A percentile compares a stretch with the other conserved stretches of the same genome.
Evolutionary conservation across 495 filamentous ascomycete genomes (phyloP).

Genomic region (Sphaerosporella brunnea): DNA sequence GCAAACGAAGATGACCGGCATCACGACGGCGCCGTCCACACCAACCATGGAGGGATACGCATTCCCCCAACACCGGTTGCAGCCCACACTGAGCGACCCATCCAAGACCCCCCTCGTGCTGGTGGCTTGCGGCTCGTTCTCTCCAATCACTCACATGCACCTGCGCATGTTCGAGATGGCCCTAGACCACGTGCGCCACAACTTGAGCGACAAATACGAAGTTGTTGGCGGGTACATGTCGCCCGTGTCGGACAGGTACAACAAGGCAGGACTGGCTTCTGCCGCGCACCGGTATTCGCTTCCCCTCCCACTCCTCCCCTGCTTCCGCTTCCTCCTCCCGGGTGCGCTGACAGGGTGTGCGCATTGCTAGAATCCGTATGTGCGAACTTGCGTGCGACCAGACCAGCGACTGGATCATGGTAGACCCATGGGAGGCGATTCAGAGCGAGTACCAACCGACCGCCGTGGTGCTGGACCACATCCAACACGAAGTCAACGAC

Average conservation of each 20-base stretch:
- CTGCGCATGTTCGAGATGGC: slow-evolving; percentile 92
- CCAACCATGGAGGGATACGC: slow-evolving; percentile 33
- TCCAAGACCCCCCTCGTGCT: slow-evolving; percentile 63
- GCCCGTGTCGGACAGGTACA: slow-evolving; percentile 72
- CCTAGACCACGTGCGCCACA: slow-evolving; percentile 48
- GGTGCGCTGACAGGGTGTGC: not conserved
- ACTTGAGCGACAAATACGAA: slow-evolving; percentile 60
- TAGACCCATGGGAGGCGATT: slow-evolving; percentile 62
- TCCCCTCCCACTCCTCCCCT: not conserved
- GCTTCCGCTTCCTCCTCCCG: not conserved
- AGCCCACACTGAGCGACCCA: slow-evolving; percentile 46
- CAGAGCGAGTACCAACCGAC: slow-evolving; percentile 74
- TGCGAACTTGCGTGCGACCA: slow-evolving; percentile 65
- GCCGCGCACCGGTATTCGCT: slow-evolving; percentile 46
- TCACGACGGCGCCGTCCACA: slow-evolving; percentile 1
- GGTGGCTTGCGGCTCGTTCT: slow-evolving; percentile 83
- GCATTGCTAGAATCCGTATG: slow-evolving; percentile 34
- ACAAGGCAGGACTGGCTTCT: slow-evolving; percentile 69
- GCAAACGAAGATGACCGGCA: slow-evolving; percentile 10
- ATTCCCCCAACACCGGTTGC: slow-evolving; percentile 56
- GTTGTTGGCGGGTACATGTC: slow-evolving; percentile 69
- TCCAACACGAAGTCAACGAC: slow-evolving; percentile 72
- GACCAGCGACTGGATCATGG: slow-evolving; percentile 63
- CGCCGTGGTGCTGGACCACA: slow-evolving; percentile 73
- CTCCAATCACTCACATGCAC: slow-evolving; percentile 71